These are phyloP conservation scores for Pseudovirgaria hyperparasitica DNA, from an alignment of 2,329 filamentous ascomycete species.

Conservation along the genomic window DNA sequence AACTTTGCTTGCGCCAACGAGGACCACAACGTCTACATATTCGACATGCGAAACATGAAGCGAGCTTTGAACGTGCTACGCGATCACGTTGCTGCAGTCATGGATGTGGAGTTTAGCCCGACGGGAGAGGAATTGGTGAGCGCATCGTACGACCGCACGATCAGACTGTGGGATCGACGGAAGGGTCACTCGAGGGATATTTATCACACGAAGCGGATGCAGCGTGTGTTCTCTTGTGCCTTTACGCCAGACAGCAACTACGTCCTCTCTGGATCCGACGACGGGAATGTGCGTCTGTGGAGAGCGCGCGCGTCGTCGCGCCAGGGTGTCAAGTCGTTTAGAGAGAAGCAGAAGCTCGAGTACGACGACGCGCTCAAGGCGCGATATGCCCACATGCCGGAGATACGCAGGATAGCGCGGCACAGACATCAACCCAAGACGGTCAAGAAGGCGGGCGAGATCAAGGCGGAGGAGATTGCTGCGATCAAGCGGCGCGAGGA, in stretches of 20 bases:
- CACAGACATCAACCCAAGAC: slow-evolving; percentile 87
- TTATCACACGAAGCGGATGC: slow-evolving; percentile 97
- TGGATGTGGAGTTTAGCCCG: slow-evolving; percentile 92
- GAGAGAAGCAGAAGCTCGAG: slow-evolving; percentile 77
- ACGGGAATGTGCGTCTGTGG: slow-evolving; percentile 87
- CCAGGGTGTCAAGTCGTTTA: slow-evolving; percentile 72
- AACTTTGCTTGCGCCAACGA: slow-evolving; percentile 90
- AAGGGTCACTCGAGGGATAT: slow-evolving; percentile 80
- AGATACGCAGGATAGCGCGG: slow-evolving; percentile 78
- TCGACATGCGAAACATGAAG: slow-evolving; percentile 86
- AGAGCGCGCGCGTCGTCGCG: slow-evolving; percentile 72
- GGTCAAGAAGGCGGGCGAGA: slow-evolving; percentile 90
- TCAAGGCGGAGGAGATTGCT: slow-evolving; percentile 80
- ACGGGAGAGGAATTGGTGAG: slow-evolving; percentile 89
- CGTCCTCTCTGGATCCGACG: slow-evolving; percentile 80
- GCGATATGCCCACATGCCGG: slow-evolving; percentile 89
- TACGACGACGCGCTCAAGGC: slow-evolving; percentile 79
- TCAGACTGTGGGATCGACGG: slow-evolving; percentile 72
- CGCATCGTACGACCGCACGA: slow-evolving; percentile 76
- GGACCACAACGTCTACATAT: slow-evolving; percentile 86
- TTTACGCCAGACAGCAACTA: slow-evolving; percentile 89
- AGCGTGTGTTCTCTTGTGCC: slow-evolving; percentile 72
- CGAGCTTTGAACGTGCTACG: slow-evolving; percentile 81
- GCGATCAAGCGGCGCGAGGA: slow-evolving; percentile 84
- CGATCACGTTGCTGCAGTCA: slow-evolving; percentile 82